Evolutionary conservation across 306 rosid genomes (phyloP).

Genomic region (Luffa aegyptiaca): DNA sequence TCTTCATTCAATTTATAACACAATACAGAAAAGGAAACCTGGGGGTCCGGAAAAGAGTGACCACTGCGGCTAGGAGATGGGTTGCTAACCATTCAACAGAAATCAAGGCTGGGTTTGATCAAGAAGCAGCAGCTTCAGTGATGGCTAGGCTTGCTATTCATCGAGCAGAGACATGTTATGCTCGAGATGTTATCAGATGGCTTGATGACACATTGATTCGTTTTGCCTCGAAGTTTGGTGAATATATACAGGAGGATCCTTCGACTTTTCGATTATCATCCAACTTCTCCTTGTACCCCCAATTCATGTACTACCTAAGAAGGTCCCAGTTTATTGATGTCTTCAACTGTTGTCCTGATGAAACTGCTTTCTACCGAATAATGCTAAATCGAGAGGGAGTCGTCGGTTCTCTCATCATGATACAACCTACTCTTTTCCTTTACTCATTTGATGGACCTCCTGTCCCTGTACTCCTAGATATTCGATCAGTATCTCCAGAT

Average conservation of each 20-base stretch:
- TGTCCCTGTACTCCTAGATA: conserved; percentile 70
- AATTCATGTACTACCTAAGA: conserved; percentile 79
- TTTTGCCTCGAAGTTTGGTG: conserved; percentile 80
- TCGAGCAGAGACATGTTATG: conserved; percentile 61
- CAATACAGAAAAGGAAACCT: conserved; percentile 59
- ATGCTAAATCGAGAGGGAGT: conserved; percentile 84
- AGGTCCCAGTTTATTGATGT: conserved; percentile 88
- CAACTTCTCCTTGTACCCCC: conserved; percentile 82
- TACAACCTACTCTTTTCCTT: conserved; percentile 78
- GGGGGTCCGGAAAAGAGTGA: conserved; percentile 57
- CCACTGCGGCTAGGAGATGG: conserved; percentile 96
- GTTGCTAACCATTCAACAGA: conserved; percentile 64
- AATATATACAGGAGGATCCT: conserved; percentile 73
- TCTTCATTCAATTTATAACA: conserved; percentile 68
- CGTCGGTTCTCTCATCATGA: conserved; percentile 78
- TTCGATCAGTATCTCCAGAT: conserved; percentile 69
- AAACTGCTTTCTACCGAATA: conserved; percentile 73
- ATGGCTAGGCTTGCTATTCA: conserved; percentile 80
- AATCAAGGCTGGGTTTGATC: conserved; percentile 77
- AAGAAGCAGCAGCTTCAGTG: conserved; percentile 85
- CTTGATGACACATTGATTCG: conserved; percentile 59
- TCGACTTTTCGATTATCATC: conserved; percentile 68
- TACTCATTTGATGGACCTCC: conserved; percentile 91
- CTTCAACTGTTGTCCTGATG: conserved; percentile 72
- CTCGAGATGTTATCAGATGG: conserved; percentile 86